Conservation (phyloP, 2,329 filamentous ascomycete genomes). For the Salinomyces thailandicus region DNA sequence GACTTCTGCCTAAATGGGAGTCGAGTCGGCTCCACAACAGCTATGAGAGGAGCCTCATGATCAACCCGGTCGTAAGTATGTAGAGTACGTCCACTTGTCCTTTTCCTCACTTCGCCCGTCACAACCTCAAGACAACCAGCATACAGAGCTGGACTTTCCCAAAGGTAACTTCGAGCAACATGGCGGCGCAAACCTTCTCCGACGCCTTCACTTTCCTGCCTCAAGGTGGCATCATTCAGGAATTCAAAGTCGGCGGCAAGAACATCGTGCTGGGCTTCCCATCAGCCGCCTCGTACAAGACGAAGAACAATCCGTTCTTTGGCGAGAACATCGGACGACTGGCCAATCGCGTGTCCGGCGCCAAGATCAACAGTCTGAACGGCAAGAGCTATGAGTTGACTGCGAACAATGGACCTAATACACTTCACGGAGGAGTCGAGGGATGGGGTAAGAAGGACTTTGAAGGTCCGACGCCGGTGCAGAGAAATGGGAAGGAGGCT, state of each 20-base stretch:
- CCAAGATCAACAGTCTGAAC: conserved; percentile 63
- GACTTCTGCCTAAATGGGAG: background rate
- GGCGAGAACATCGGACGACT: conserved; percentile 84
- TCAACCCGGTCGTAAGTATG: background rate
- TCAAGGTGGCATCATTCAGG: conserved; percentile 69
- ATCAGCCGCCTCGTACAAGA: conserved; percentile 60
- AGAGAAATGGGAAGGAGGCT: conserved; percentile 37
- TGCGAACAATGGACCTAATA: conserved; percentile 68
- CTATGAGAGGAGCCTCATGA: background rate
- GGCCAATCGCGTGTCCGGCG: conserved; percentile 69
- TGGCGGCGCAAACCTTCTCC: conserved; percentile 5
- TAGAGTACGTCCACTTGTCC: background rate
- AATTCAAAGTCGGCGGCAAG: conserved; percentile 62
- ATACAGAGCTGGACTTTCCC: no score
- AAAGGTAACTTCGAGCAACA: no score
- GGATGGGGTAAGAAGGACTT: conserved; percentile 79
- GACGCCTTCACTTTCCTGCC: conserved; percentile 55
- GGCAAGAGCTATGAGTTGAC: conserved; percentile 57
- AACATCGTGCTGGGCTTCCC: conserved; percentile 89
- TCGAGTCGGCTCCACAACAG: background rate
- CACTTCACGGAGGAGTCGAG: conserved; percentile 41
- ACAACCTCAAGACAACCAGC: no score
- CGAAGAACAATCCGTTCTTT: conserved; percentile 70
- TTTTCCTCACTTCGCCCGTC: background rate
- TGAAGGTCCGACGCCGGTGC: conserved; percentile 55